Conservation (phyloP, 176 grass and related monocot species). For the Elymus sibiricus region DNA sequence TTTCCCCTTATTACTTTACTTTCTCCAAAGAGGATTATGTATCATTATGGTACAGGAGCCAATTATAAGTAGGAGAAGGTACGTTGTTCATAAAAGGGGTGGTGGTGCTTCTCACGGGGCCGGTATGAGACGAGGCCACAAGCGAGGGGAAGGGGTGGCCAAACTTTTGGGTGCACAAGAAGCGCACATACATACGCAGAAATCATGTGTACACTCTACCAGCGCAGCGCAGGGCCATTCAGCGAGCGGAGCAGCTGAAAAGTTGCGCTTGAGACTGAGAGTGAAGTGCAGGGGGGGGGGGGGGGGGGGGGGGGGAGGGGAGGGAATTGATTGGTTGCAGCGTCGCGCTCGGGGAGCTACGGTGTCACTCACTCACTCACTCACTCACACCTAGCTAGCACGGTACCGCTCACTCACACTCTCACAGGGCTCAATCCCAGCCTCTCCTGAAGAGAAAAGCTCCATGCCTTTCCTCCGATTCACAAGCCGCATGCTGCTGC, state of each 20-base stretch:
- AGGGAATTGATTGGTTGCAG: not conserved
- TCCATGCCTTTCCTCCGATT: not conserved
- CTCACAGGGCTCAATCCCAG: not conserved
- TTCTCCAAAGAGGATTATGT: too few relatives aligned
- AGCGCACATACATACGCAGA: not conserved
- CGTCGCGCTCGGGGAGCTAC: not conserved
- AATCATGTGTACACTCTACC: not conserved
- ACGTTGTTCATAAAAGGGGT: not conserved
- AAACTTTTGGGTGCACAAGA: conserved; percentile 25
- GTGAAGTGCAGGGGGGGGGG: not conserved
- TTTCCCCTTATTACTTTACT: too few relatives aligned
- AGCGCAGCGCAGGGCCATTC: not conserved
- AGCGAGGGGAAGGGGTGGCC: not conserved
- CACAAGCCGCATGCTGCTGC: not conserved
- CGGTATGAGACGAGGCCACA: conserved; percentile 4
- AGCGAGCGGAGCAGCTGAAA: not conserved
- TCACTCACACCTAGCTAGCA: not conserved
- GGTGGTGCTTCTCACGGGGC: conserved; percentile 23
- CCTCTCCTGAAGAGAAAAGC: conserved; percentile 17
- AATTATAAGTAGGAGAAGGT: too few relatives aligned
- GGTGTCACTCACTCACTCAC: not conserved
- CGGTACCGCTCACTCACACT: not conserved
- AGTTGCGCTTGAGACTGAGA: not conserved
- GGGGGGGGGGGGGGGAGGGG: not conserved
- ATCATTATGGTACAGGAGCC: too few relatives aligned